A percentile compares a stretch with the other conserved stretches of the same genome.
These are phyloP conservation scores for Yamadazyma olivae DNA, from an alignment of 805 yeast genomes.

Conservation along the genomic window DNA sequence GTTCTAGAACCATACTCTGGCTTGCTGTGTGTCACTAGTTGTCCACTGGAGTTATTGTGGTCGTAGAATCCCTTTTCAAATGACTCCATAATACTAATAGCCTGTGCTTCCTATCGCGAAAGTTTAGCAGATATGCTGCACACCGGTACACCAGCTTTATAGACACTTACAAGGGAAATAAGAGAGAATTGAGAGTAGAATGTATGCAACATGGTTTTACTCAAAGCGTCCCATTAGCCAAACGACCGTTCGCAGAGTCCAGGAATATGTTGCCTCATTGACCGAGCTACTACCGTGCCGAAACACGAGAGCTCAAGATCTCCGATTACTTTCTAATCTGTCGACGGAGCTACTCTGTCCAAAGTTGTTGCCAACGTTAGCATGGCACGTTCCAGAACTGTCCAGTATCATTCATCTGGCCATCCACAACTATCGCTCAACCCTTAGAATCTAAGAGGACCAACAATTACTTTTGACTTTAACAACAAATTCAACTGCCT, in stretches of 20 bases:
- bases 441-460: conserved; percentile 46
- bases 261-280: conserved; percentile 97
- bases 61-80: conserved; percentile 2
- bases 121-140: too few relatives aligned
- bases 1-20: conserved; percentile 12
- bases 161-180: too few relatives aligned
- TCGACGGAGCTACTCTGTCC: conserved; percentile 96
- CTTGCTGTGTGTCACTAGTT: conserved; percentile 6
- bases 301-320: conserved; percentile 54
- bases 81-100: too few relatives aligned
- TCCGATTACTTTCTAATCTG: conserved; percentile 80
- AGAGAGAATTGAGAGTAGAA: conserved; percentile 18
- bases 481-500: not conserved
- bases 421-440: conserved; percentile 44
- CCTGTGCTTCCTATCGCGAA: too few relatives aligned
- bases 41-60: conserved; percentile 4
- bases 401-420: not conserved
- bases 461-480: conserved; percentile 15
- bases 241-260: conserved; percentile 91
- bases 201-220: conserved; percentile 99
- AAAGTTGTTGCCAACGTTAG: conserved; percentile 25
- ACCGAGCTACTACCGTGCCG: conserved; percentile 54
- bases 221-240: conserved; percentile 91
- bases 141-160: too few relatives aligned
- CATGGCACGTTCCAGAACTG: not conserved